A percentile compares a stretch with the other conserved stretches of the same genome.
These are phyloP conservation scores for Thecamonas trahens DNA, from an alignment of 78 protist genomes.

Conservation along the genomic window DNA sequence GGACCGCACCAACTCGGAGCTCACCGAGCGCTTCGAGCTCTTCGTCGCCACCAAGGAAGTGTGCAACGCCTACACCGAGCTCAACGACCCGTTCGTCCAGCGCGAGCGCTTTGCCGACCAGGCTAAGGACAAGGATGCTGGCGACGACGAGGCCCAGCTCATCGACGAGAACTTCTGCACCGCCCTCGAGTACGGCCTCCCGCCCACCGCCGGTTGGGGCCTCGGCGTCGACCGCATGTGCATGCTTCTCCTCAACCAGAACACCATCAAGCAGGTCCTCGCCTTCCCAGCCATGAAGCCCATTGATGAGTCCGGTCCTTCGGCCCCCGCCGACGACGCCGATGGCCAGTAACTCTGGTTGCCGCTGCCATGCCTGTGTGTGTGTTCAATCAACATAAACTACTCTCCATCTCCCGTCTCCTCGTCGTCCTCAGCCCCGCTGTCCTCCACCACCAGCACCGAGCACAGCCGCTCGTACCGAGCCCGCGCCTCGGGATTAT, in stretches of 20 bases:
- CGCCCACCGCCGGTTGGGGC: constrained; percentile 99
- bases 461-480: too few species aligned
- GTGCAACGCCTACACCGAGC: constrained; percentile 99
- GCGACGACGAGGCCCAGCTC: constrained; percentile 92
- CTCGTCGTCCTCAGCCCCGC: too few species aligned
- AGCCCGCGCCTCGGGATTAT: too few species aligned
- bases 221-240: constrained; percentile 98
- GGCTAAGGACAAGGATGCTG: constrained; percentile 56
- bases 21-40: constrained; percentile 99
- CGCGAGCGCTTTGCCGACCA: constrained; percentile 92
- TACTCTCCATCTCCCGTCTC: too few species aligned
- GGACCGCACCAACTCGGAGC: constrained; percentile 69
- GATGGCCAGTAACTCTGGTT: too few species aligned
- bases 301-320: too few species aligned
- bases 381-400: too few species aligned
- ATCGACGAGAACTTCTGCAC: constrained; percentile 90
- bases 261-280: constrained; percentile 97
- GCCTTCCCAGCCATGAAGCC: constrained; percentile 99
- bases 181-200: constrained; percentile 97
- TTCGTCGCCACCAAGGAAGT: constrained; percentile 86
- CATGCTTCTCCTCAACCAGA: constrained; percentile 91
- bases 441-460: too few species aligned
- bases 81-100: constrained; percentile 99
- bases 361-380: too few species aligned
- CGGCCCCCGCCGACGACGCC: too few species aligned